Evolutionary conservation across 73 alveolate genomes (phyloP), one percentile per base, ranked within the genome.

Genomic region (Halteria grandinella): DNA sequence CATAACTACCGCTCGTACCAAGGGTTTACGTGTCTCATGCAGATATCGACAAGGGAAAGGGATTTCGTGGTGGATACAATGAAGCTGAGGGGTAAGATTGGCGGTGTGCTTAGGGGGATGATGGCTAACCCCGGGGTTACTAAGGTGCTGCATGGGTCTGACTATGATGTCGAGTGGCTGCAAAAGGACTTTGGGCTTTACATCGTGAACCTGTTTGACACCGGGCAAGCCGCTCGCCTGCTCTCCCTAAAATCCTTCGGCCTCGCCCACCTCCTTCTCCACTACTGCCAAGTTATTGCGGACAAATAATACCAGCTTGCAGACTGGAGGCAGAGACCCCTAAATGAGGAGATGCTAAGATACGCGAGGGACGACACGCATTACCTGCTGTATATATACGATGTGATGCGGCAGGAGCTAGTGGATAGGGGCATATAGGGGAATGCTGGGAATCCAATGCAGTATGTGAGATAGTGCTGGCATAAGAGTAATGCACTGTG

Each of bases 331-430:
- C 27, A 62, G 43, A 88, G 98, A 78, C 98, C 98, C 0, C 44
- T 97, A 54, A 74, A 96, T 15, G 91, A 87, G 32, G 99, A 94
- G 41, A 91, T 95, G 98, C 55, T 92, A 10, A 89, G 92, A 52
- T 97, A 97, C 84, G 99, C 99, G 31, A 91, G 98, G 85, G 83
- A 69, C 58, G 99, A 97, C 80, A 97, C 99, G 2, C 99, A 95
- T 74, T 97, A 91, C 85, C 59, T 97, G 60, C 93, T 93, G 39
- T 95, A 87, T 69, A 95, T 97, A 17, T 97, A 97, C 69, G 99
- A 97, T 60, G 7, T 15, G 0, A 15, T 74, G 34, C 41, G 92
- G 31, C 15, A 48, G 36, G 84, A 73, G 74, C 55, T 83, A 31
- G 10, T 74, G 21, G 23, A 32, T 7, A 37, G 39, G 27, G 69